phyloP scores from a whole-genome alignment of 139 green algal genomes.

The Parachlorella kessleri region DNA sequence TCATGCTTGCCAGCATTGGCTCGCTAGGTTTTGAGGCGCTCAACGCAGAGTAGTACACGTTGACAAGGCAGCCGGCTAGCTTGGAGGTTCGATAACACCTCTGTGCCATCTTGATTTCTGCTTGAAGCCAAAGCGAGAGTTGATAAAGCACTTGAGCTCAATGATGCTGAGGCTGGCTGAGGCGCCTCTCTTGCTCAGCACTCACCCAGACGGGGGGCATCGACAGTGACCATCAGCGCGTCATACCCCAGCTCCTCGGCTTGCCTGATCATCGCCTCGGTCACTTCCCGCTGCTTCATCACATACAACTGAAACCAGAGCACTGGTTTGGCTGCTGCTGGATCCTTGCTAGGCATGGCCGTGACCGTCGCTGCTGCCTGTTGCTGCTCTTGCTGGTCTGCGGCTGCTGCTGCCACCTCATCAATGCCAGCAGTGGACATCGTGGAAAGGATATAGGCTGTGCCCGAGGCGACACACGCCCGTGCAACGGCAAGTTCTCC shows the following conservation, averaged over 20 bases:
- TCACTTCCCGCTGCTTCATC: slow-evolving; percentile 65
- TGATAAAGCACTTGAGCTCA: too few relatives aligned
- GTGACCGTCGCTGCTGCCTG: too few relatives aligned
- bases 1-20: neutral
- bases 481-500: slow-evolving; percentile 67
- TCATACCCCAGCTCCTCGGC: slow-evolving; percentile 73
- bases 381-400: too few relatives aligned
- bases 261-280: slow-evolving; percentile 59
- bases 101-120: too few relatives aligned
- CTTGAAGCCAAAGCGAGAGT: too few relatives aligned
- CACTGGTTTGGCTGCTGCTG: slow-evolving; percentile 27
- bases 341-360: too few relatives aligned
- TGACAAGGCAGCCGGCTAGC: too few relatives aligned
- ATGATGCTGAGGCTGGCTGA: too few relatives aligned
- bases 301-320: slow-evolving; percentile 77
- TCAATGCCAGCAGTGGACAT: slow-evolving; percentile 65
- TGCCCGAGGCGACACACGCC: slow-evolving; percentile 38
- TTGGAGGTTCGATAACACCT: too few relatives aligned
- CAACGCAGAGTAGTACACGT: too few relatives aligned
- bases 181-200: too few relatives aligned
- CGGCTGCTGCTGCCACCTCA: too few relatives aligned
- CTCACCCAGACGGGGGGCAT: slow-evolving; percentile 74
- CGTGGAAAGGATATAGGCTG: slow-evolving; percentile 72
- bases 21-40: neutral
- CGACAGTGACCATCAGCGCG: slow-evolving; percentile 89